Evolutionary conservation across 768 basidiomycete species (phyloP).

Genomic region (Boletus subcaerulescens): DNA sequence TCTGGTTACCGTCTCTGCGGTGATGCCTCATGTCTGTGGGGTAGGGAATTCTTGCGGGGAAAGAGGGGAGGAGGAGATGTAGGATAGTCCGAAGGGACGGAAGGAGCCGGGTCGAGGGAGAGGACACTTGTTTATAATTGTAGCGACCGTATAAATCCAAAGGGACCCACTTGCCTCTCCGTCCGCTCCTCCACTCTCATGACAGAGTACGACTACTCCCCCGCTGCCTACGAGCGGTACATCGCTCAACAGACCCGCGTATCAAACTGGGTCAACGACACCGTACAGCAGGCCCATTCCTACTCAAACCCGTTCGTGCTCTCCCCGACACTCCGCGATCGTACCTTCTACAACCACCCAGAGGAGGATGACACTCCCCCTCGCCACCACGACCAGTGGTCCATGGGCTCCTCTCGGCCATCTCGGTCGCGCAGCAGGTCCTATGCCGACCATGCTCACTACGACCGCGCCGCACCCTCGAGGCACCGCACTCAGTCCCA

Average conservation of each 20-base stretch:
- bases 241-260: constrained; percentile 47
- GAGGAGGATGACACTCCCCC: not conserved
- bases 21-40: constrained; percentile 23
- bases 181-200: constrained; percentile 27
- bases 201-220: constrained; percentile 64
- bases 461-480: constrained; percentile 16
- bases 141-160: constrained; percentile 8
- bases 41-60: constrained; percentile 23
- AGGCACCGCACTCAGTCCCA: constrained; percentile 26
- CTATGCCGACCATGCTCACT: constrained; percentile 19
- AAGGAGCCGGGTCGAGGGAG: not conserved
- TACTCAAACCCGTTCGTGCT: constrained; percentile 30
- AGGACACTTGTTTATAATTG: not conserved
- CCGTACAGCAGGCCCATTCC: constrained; percentile 27
- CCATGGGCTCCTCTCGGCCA: constrained; percentile 21
- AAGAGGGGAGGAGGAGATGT: constrained; percentile 11
- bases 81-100: not conserved
- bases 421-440: constrained; percentile 24
- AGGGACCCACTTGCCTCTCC: constrained; percentile 3
- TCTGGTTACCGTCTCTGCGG: not conserved
- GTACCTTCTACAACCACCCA: constrained; percentile 25
- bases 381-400: constrained; percentile 18
- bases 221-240: constrained; percentile 48
- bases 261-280: constrained; percentile 49
- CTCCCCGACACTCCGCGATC: constrained; percentile 31